Base-by-base conservation (phyloP, 2,329 filamentous ascomycete species). In the Zymoseptoria passerinii region DNA sequence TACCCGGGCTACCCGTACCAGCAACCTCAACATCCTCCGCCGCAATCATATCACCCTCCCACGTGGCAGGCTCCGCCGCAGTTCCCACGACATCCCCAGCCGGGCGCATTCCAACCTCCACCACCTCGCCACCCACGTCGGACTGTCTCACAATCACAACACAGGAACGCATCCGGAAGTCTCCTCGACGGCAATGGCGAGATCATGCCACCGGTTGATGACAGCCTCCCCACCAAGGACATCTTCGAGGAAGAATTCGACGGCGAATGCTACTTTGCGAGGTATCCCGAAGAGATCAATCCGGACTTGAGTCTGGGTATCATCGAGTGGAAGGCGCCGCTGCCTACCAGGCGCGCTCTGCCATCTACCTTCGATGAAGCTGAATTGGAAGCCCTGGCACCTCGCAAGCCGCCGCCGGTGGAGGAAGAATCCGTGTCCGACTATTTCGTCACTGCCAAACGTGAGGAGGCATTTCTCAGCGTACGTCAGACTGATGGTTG, bases 401-500 rank as follows among this genome's bases (percentile, higher is more conserved):
- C 74, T 13, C 68, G 71, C 8, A 68, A 71, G 2, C 68, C 73
- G 18, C 68, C 65, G 50, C 61, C 74, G 6, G 65, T 66, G 20
- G 74, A 77, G 27, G 76, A 75, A 13, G 74, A 75, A 53, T 78
- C 76, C 44, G 74, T 80, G 3, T 82, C 80, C 1, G 74, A 77
- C 54, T 81, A 81, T 60, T 77, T 80, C 62, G 74, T 71, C 4
- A 61, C 70, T 3, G 71, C 75, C 10, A 76, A 75, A 57, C 70
- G 72, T 1, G 72, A 78, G 18, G 75, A 80, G 58, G 74, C 75
- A 16, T 71, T 75, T 56, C 65, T 77, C 40, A 76, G 78, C 61
- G 75, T 82, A 16, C 71, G 77, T 56, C 74, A 81, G 59, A 80
- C 77, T 0, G 74, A 77, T 44, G 71, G 75, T 20, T 82, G 80